Base-by-base conservation (phyloP, 345 rosid genomes). In the Aethionema arabicum region DNA sequence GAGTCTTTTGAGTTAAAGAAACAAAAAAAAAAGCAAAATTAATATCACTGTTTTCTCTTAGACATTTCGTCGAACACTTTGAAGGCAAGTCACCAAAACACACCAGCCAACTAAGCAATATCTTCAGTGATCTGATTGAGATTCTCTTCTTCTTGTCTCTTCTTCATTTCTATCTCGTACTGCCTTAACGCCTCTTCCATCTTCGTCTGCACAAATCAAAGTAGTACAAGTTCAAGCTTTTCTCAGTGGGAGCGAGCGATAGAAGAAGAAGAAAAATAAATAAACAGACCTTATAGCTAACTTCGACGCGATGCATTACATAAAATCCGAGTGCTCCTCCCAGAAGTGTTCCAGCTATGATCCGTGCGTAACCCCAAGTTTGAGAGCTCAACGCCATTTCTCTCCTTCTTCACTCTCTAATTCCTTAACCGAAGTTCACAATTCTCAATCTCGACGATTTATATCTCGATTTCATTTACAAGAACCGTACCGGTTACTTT, bases 301-400 rank as follows among this genome's bases (percentile, higher is more conserved):
- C 63, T 71, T 91, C 91, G 39, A 84, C 33, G 21, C 96, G 85
- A 62, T 87, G 91, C 91, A 91, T 85, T 30, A 91, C 93, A 69
- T 91, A 87, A 78, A 90, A 87, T 46, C 96, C 98, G 4, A 88
- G 77, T 60, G 78, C 56, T 7, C 96, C 98, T 0, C 98, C 96
- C 3, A 71, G 61, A 60, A 91, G 80, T 12, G 96, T 88, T 64
- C 96, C 98, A 7, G 79, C 56, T 39, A 88, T 88, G 79, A 91
- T 80, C 72, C 90, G 82, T 5, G 82, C 52, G 59, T 86, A 86
- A 11, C 79, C 95, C 96, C 95, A 91, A 42, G 61, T 67, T 75
- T 11, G 42, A 32, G 98, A 81, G 53, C 43, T 73, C 68, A 78
- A 58, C 61, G 70, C 81, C 87, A 83, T 80, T 68, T 41, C 35